A percentile compares a stretch with the other conserved stretches of the same genome.
Evolutionary conservation across 2,329 filamentous ascomycete genomes (phyloP).

Genomic region (Calonectria montana): DNA sequence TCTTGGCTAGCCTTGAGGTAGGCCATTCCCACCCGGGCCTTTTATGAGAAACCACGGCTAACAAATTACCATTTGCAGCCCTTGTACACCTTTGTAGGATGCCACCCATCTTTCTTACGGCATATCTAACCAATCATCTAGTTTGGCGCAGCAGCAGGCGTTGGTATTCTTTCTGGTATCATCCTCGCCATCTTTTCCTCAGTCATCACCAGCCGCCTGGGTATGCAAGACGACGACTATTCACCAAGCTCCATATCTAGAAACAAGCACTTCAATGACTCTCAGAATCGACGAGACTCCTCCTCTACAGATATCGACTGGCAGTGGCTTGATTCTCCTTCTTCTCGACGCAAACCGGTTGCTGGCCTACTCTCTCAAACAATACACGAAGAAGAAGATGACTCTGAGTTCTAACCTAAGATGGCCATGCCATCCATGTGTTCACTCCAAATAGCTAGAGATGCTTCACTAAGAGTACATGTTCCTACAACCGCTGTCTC

Average conservation of each 20-base stretch:
- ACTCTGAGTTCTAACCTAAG: slow-evolving; percentile 53
- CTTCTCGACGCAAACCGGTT: slow-evolving; percentile 53
- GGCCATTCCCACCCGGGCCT: slow-evolving; percentile 9
- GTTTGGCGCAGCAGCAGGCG: slow-evolving; percentile 73
- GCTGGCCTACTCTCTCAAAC: slow-evolving; percentile 71
- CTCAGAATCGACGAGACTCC: slow-evolving; percentile 33
- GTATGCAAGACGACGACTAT: slow-evolving; percentile 49
- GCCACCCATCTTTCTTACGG: background rate
- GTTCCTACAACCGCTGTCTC: background rate
- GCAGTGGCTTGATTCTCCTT: slow-evolving; percentile 51
- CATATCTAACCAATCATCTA: slow-evolving; percentile 30
- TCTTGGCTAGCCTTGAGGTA: slow-evolving; percentile 52
- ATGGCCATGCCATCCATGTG: background rate
- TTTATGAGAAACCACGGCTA: background rate
- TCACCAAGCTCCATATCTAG: slow-evolving; percentile 23
- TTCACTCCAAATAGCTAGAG: background rate
- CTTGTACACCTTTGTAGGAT: slow-evolving; percentile 57
- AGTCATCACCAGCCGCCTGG: slow-evolving; percentile 63
- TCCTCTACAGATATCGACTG: slow-evolving; percentile 52
- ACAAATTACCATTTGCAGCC: slow-evolving; percentile 44
- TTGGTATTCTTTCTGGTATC: slow-evolving; percentile 74
- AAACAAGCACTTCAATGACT: slow-evolving; percentile 26
- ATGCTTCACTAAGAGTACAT: slow-evolving; percentile 5
- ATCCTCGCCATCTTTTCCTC: slow-evolving; percentile 68
- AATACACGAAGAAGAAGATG: slow-evolving; percentile 79